Evolutionary conservation across 2,329 filamentous ascomycete species (phyloP).

Genomic region (Alternaria gaisen): DNA sequence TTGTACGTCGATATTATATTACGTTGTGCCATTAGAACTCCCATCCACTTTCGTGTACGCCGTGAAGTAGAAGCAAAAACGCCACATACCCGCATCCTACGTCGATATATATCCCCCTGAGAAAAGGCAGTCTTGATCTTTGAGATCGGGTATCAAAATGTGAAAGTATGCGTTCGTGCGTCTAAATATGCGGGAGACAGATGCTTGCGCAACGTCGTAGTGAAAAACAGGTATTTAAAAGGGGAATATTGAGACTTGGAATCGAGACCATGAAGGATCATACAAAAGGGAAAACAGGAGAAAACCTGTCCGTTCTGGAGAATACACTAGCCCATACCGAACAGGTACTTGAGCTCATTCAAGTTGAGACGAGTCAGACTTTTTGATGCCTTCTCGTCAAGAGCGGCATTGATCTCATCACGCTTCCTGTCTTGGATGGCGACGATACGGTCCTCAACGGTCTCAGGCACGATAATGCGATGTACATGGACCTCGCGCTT

Average conservation of each 20-base stretch:
- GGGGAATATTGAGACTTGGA: neutral
- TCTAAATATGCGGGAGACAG: neutral
- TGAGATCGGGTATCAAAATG: slow-evolving; percentile 18
- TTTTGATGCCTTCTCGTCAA: slow-evolving; percentile 77
- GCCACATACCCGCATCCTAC: neutral
- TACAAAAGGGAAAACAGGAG: neutral
- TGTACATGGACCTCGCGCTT: slow-evolving; percentile 77
- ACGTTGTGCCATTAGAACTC: neutral
- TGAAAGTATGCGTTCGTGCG: slow-evolving; percentile 3
- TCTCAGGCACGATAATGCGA: slow-evolving; percentile 76
- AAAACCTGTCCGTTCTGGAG: neutral
- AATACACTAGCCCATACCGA: slow-evolving; percentile 54
- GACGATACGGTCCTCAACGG: slow-evolving; percentile 88
- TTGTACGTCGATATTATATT: neutral
- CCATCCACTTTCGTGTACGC: neutral
- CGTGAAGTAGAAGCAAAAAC: neutral
- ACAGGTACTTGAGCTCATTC: slow-evolving; percentile 75
- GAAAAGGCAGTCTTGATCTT: slow-evolving; percentile 10
- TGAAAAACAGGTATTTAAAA: neutral
- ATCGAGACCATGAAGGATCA: neutral
- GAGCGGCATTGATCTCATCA: slow-evolving; percentile 76
- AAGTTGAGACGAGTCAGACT: slow-evolving; percentile 72
- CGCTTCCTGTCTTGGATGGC: slow-evolving; percentile 81
- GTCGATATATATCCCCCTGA: neutral
- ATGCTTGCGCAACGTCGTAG: neutral